These are phyloP conservation scores for Trametes coccinea DNA, from an alignment of 768 basidiomycete genomes.

Conservation along the genomic window DNA sequence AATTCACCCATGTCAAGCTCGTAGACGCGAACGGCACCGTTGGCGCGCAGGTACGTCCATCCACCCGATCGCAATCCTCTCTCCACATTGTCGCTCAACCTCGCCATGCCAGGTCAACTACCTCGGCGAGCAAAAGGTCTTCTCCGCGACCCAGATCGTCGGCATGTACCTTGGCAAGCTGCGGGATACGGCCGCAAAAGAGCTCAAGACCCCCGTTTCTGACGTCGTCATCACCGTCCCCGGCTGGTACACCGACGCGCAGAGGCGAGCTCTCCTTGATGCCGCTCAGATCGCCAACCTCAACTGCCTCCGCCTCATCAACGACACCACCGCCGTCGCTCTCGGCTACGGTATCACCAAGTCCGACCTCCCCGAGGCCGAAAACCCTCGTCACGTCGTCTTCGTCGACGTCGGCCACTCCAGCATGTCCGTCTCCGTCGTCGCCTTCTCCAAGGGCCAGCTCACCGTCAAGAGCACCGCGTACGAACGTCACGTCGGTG, in stretches of 20 bases:
- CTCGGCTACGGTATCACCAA: constrained; percentile 99
- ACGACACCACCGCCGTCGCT: constrained; percentile 94
- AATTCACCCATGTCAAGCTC: constrained; percentile 85
- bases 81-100: constrained; percentile 11
- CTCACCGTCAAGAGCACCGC: constrained; percentile 84
- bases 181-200: constrained; percentile 79
- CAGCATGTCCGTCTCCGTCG: constrained; percentile 80
- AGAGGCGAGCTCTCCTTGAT: constrained; percentile 87
- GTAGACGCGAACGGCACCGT: constrained; percentile 83
- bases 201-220: constrained; percentile 83
- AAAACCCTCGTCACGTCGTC: constrained; percentile 81
- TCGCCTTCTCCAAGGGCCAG: constrained; percentile 94
- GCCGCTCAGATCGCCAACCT: constrained; percentile 89
- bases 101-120: constrained; percentile 69
- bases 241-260: constrained; percentile 94
- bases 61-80: too few relatives aligned
- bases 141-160: constrained; percentile 90
- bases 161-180: constrained; percentile 90
- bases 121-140: constrained; percentile 75
- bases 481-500: constrained; percentile 92
- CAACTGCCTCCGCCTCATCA: constrained; percentile 92
- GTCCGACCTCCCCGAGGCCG: constrained; percentile 86
- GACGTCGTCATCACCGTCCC: constrained; percentile 97
- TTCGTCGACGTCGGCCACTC: constrained; percentile 98
- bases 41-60: constrained; percentile 74